Evolutionary conservation across 176 grass and related monocot genomes (phyloP), one percentile per base, ranked within the genome.

Genomic region (Carex myosuroides): DNA sequence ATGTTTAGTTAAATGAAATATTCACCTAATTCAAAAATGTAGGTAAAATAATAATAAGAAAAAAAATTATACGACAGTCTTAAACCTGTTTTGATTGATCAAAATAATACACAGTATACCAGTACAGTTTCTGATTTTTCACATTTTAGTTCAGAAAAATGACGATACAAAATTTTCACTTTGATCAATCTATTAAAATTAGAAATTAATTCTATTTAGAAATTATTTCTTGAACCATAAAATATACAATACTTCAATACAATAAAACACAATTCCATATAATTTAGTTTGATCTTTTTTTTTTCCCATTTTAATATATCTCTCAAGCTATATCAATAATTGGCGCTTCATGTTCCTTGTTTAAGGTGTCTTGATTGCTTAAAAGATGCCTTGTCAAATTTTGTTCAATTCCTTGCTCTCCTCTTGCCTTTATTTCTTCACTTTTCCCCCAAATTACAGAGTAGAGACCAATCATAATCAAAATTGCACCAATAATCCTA

Each of bases 371-470:
- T 84, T 77, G 70, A n/a, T 81, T 60, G n/a, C 60, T 88, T 13
- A 94, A 81, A 54, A 97, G 92, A 83, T 72, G 85, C 69, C 37
- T 75, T 59, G 83, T 88, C 44, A 90, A 50, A 70, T 86, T 87
- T 29, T 68, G 83, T 48, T 50, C 87, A 33, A 20, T 79, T 10
- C 79, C 87, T 66, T 85, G 85, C 76, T 64, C 68, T 53, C 9
- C 69, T 42, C 6, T 83, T 18, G 2, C 81, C 87, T 94, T 94
- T 76, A 85, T 91, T 88, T 97, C 94, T 76, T 94, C 64, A 82
- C 84, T 92, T 58, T 97, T 97, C 12, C 94, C 94, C 94, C 94
- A 97, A 24, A 97, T 77, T 32, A 97, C 94, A 83, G 86, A 92
- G 90, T 97, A 97, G 13, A 97, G 89, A 8, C 94, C 94, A 81